Base-by-base conservation (phyloP, 1,284 basidiomycete species). In the Ganoderma boninense region DNA sequence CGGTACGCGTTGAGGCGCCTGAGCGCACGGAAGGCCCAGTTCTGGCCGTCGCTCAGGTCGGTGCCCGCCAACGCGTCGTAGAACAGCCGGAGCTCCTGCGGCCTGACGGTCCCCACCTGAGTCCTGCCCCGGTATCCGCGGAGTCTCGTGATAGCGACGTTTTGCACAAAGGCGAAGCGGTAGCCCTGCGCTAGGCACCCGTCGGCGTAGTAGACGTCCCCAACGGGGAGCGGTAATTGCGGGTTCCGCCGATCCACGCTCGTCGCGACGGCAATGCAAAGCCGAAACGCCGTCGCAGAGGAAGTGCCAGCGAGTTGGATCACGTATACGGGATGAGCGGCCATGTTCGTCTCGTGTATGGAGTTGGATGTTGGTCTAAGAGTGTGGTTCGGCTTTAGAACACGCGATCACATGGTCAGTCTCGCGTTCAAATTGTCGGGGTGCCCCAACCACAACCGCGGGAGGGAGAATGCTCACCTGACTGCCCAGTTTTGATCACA, bases 11-110 rank as follows among this genome's bases (percentile, higher is more conserved):
- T 8, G 14, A 76, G 67, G 57, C 67, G 71, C 59, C 74, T 64
- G 23, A 71, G 44, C 5, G 69, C 74, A 7, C 56, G 64, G 29
- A 66, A 66, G 10, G 68, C 67, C 74, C 74, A 76, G 38, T 54
- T 43, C 35, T 63, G 60, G 40, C 67, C 63, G 18, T 61, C 44
- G 56, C 43, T 68, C 38, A 70, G 64, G 54, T 69, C 52, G 16
- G 68, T 67, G 16, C 32, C 23, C 20, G 44, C n/a, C 8, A 69
- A 29, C 59, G 65, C 35, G 20, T 44, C 11, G 44, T 67, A 49
- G n/a, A 71, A 57, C 18, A 16, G 35, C 5, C 42, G 23, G 13
- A 66, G 52, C 2, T 44, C n/a, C 11, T 11, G 16, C 32, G 18
- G 42, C 14, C 35, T 7, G 40, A 74, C 43, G 3, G 23, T 1